Conservation (phyloP, 768 basidiomycete genomes). For the Collybia nuda region DNA sequence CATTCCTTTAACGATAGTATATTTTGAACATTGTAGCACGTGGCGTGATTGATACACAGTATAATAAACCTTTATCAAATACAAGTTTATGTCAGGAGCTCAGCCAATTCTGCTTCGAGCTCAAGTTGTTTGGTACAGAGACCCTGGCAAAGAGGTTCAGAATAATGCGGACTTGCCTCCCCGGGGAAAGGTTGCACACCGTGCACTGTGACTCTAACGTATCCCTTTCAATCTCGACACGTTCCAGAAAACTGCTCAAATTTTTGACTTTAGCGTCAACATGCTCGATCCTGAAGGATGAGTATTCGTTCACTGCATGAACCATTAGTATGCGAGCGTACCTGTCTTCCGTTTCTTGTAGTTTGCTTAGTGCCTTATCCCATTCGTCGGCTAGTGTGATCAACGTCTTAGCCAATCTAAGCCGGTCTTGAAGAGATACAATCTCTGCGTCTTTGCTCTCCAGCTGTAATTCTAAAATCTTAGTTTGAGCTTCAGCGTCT, state of each 20-base stretch:
- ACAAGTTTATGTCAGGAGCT: background rate
- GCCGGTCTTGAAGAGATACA: constrained; percentile 15
- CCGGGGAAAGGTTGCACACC: constrained; percentile 10
- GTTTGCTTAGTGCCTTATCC: constrained; percentile 5
- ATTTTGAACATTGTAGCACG: background rate
- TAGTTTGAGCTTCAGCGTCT: constrained; percentile 23
- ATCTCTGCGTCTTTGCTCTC: constrained; percentile 19
- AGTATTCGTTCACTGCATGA: background rate
- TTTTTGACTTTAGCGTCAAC: constrained; percentile 16
- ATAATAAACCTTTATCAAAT: too few species aligned
- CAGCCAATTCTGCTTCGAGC: constrained; percentile 23
- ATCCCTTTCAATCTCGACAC: constrained; percentile 11
- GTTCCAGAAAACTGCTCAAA: constrained; percentile 11
- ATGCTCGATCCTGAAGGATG: constrained; percentile 1
- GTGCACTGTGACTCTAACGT: constrained; percentile 13
- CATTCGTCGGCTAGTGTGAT: constrained; percentile 9
- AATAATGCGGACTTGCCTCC: background rate
- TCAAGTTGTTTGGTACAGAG: constrained; percentile 11
- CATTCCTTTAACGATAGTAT: too few species aligned
- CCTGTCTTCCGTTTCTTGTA: constrained; percentile 9
- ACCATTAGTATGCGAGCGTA: background rate
- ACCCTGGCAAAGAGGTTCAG: constrained; percentile 20
- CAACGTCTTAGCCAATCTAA: constrained; percentile 6
- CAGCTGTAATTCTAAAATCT: constrained; percentile 15
- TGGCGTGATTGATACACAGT: too few species aligned